phyloP scores from a whole-genome alignment of 805 yeast genomes.

The Zygosaccharomyces rouxii region DNA sequence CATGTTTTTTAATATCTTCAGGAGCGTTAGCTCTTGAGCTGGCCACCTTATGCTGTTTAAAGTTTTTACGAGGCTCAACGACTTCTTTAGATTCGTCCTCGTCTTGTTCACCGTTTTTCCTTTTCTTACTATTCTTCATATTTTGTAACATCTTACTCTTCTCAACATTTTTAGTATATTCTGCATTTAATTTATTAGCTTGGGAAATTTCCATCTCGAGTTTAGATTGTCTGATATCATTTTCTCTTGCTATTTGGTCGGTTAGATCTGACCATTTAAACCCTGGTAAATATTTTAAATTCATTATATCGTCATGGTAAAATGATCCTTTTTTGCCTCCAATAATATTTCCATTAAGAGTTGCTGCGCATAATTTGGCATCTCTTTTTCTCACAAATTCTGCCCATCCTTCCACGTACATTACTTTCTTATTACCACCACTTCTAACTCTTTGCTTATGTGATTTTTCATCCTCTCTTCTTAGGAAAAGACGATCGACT shows the following conservation, averaged over 20 bases:
- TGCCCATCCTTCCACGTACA: slow-evolving; percentile 95
- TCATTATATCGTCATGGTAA: slow-evolving; percentile 91
- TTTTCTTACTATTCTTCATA: slow-evolving; percentile 42
- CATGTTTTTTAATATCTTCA: slow-evolving; percentile 40
- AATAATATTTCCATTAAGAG: slow-evolving; percentile 80
- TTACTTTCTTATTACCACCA: slow-evolving; percentile 89
- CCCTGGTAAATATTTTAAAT: slow-evolving; percentile 81
- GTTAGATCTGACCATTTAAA: slow-evolving; percentile 96
- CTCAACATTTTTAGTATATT: slow-evolving; percentile 79
- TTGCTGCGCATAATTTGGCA: slow-evolving; percentile 82
- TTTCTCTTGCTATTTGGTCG: slow-evolving; percentile 86
- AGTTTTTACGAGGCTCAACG: slow-evolving; percentile 45
- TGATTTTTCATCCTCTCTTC: slow-evolving; percentile 72
- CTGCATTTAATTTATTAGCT: slow-evolving; percentile 80
- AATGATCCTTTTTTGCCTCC: slow-evolving; percentile 92
- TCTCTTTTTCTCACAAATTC: slow-evolving; percentile 79
- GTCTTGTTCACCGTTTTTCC: slow-evolving; percentile 10
- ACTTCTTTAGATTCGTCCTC: slow-evolving; percentile 24
- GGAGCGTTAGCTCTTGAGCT: slow-evolving; percentile 65
- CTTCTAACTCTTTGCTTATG: slow-evolving; percentile 66
- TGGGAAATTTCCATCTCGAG: slow-evolving; percentile 84
- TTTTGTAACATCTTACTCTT: slow-evolving; percentile 73
- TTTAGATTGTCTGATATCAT: slow-evolving; percentile 82
- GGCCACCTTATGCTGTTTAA: slow-evolving; percentile 66
- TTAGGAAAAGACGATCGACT: slow-evolving; percentile 78